A percentile compares a stretch with the other conserved stretches of the same genome.
These are phyloP conservation scores for Saussurea involucrata DNA, from an alignment of 129 eudicot genomes.

Conservation along the genomic window DNA sequence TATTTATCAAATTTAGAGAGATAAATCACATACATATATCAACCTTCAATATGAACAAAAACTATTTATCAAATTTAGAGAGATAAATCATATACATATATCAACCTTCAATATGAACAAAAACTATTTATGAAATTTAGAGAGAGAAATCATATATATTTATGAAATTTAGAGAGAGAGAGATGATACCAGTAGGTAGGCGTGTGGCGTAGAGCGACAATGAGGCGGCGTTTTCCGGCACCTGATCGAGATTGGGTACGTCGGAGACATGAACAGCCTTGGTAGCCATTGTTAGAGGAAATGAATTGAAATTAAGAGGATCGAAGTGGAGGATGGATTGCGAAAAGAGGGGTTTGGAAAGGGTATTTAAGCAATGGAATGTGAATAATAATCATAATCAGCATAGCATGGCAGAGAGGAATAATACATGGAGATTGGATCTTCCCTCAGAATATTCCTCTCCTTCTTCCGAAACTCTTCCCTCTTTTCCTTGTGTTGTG, in stretches of 20 bases:
- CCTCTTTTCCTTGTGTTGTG: neutral
- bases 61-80: neutral
- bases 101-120: neutral
- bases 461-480: neutral
- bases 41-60: neutral
- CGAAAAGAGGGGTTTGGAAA: constrained; percentile 14
- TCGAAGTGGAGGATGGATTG: neutral
- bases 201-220: constrained; percentile 42
- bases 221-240: constrained; percentile 53
- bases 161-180: neutral
- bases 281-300: constrained; percentile 50
- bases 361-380: constrained; percentile 36
- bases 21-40: neutral
- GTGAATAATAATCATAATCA: no score
- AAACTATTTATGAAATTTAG: neutral
- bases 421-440: constrained; percentile 14
- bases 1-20: neutral
- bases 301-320: neutral
- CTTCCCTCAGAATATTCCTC: constrained; percentile 39
- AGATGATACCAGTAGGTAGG: constrained; percentile 37
- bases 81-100: neutral
- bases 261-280: constrained; percentile 94
- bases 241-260: constrained; percentile 77
- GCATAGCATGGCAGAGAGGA: constrained; percentile 1
- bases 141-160: neutral